Evolutionary conservation across 2,329 filamentous ascomycete genomes (phyloP), one percentile per base, ranked within the genome.

Genomic region (Pyrenophora seminiperda): DNA sequence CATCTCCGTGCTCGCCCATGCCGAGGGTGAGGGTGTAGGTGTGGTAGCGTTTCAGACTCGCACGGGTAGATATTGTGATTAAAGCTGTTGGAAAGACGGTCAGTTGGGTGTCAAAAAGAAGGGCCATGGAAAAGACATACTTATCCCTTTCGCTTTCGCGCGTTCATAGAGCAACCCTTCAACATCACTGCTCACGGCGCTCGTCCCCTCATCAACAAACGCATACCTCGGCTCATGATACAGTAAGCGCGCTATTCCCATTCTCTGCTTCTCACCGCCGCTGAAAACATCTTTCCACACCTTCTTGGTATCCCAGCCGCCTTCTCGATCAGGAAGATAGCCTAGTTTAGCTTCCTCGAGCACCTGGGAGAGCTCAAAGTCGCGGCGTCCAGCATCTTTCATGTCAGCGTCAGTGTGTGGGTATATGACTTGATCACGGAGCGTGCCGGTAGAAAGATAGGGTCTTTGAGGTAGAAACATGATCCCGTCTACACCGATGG

Each of bases 281-380:
- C 88, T 93, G n/a, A 99, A 80, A 4, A 99, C 91, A 62, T 97
- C 93, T 76, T 97, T 97, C 94, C 94, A 99, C 70, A 96, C 92
- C 75, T 99, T 97, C 48, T 91, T 84, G 4, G 91, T 94, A 68
- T 99, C 91, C 91, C 91, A 97, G 11, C 94, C 94, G 31, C 94
- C 94, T 78, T 99, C 94, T 13, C 94, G 86, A 40, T 92, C 86
- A 1, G 91, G 90, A 1, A 99, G 81, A 72, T 99, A 97, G 3
- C 91, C 93, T 0, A 99, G 81, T 48, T 85, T 85, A 0, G 92
- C 92, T 42, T 90, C 88, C 48, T 96, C 90, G 3, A 99, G 81
- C 2, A 95, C 84, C 19, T 80, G 80, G 67, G 87, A 84, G 15
- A 99, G 81, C 59, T 96, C 89, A 24, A 84, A 79, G 69, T 99